Base-by-base conservation (phyloP, 176 grass and related monocot genomes). In the Melocanna baccifera region DNA sequence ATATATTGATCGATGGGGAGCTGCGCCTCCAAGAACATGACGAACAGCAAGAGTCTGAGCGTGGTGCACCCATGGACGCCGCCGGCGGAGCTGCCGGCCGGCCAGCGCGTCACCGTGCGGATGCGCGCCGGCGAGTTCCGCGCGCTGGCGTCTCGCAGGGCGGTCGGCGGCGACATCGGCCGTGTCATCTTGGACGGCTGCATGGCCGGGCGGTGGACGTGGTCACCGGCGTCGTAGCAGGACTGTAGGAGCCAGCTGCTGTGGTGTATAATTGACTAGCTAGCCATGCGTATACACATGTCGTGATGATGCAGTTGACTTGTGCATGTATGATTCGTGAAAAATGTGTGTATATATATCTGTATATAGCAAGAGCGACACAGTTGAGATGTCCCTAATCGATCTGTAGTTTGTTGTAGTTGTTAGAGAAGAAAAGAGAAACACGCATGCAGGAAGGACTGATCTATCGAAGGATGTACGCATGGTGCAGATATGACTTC, bases 131-230 rank as follows among this genome's bases (percentile, higher is more conserved):
- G 70, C 46, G 93, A 95, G 82, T 76, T 95, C 63, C 83, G 50
- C 30, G 66, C 81, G 59, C 74, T 95, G 46, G 37, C n/a, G 5
- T 11, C 14, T 37, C 34, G 28, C n/a, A 2, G 26, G 23, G 47
- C 22, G 51, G 37, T 42, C 0, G 77, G 18, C 50, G 66, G 1
- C 39, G 69, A 67, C 42, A 28, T 92, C 20, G 93, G 40, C 41
- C 86, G 70, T 46, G 74, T 81, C 67, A 95, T 95, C 79, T 53
- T 95, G 56, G 88, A 92, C 34, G 93, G 90, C 14, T 95, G 90
- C 83, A 76, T 79, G 2, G 76, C 77, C 83, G 90, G 90, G 41
- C 74, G 75, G n/a, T 95, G 93, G 93, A 45, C 81, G 32, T 88
- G 86, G 83, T 78, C 69, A 42, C 80, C 80, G 51, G 84, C 89